Conservation (phyloP, 2,329 filamentous ascomycete genomes). For the Colletotrichum karsti region DNA sequence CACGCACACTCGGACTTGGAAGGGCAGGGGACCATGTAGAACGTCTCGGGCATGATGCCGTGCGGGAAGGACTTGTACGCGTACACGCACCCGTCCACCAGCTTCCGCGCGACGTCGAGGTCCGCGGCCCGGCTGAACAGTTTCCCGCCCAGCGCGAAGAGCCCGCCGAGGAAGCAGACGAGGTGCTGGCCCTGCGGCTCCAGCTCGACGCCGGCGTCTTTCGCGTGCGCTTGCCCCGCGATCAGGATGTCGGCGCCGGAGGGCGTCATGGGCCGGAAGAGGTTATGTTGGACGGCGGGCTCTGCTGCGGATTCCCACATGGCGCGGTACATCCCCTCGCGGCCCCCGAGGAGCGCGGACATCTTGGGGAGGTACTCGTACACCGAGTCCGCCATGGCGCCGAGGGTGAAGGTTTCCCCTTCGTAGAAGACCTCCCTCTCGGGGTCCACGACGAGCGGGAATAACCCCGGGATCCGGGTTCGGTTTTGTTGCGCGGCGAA, state of each 20-base stretch:
- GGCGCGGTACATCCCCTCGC: conserved; percentile 65
- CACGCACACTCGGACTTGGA: conserved; percentile 36
- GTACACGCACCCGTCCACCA: conserved; percentile 67
- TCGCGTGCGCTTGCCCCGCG: conserved; percentile 49
- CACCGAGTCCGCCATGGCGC: conserved; percentile 62
- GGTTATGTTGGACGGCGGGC: conserved; percentile 66
- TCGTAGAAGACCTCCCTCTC: conserved; percentile 53
- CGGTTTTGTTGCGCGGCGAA: conserved; percentile 74
- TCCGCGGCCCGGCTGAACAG: conserved; percentile 61
- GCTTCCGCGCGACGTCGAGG: conserved; percentile 53
- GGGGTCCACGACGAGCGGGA: conserved; percentile 72
- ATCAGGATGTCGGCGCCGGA: conserved; percentile 71
- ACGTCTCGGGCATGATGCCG: conserved; percentile 68
- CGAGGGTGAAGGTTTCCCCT: conserved; percentile 57
- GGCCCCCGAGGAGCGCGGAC: conserved; percentile 72
- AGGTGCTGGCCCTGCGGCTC: conserved; percentile 63
- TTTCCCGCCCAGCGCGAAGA: conserved; percentile 73
- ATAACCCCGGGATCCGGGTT: conserved; percentile 80
- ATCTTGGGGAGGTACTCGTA: conserved; percentile 71
- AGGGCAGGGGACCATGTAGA: conserved; percentile 53
- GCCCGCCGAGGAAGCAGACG: conserved; percentile 75
- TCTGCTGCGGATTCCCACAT: conserved; percentile 72
- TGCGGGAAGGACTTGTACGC: conserved; percentile 62
- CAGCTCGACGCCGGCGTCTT: conserved; percentile 53
- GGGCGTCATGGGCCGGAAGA: conserved; percentile 76